Conservation (phyloP, 352 stramenopile species). For the Peronosclerospora sorghi region DNA sequence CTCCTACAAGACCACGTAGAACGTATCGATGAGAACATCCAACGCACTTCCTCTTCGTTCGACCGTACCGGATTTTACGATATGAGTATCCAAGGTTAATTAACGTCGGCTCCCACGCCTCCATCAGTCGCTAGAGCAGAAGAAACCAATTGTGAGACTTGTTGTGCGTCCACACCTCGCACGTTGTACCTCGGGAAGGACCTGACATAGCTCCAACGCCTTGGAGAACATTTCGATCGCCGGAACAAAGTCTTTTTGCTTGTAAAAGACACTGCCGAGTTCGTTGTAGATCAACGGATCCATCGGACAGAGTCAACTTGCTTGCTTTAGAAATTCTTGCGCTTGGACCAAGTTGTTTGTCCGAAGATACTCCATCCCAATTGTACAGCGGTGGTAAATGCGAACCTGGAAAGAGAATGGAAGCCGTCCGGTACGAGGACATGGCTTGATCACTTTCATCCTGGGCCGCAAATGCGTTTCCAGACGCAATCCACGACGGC, state of each 20-base stretch:
- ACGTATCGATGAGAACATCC: neutral
- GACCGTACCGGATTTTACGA: conserved; percentile 78
- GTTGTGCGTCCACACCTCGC: neutral
- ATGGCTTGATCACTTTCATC: conserved; percentile 97
- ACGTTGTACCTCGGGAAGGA: conserved; percentile 51
- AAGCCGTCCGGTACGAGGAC: conserved; percentile 92
- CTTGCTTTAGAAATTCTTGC: conserved; percentile 88
- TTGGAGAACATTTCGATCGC: conserved; percentile 88
- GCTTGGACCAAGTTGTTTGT: conserved; percentile 95
- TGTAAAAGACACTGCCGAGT: conserved; percentile 89
- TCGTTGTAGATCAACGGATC: conserved; percentile 95
- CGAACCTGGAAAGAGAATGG: conserved; percentile 88
- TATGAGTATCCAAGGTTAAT: conserved; percentile 96
- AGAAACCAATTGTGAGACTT: neutral
- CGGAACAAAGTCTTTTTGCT: conserved; percentile 77
- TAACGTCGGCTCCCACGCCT: conserved; percentile 91
- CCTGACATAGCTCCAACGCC: conserved; percentile 68
- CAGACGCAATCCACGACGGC: conserved; percentile 94
- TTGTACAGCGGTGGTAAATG: conserved; percentile 92
- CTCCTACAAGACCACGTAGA: conserved; percentile 24
- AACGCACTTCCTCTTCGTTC: too few relatives aligned
- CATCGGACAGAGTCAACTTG: conserved; percentile 70
- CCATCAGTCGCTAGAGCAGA: conserved; percentile 59
- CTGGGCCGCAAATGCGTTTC: conserved; percentile 92
- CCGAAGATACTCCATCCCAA: conserved; percentile 96